Conservation (phyloP, 257 asterid species). For the Primulina huaijiensis region DNA sequence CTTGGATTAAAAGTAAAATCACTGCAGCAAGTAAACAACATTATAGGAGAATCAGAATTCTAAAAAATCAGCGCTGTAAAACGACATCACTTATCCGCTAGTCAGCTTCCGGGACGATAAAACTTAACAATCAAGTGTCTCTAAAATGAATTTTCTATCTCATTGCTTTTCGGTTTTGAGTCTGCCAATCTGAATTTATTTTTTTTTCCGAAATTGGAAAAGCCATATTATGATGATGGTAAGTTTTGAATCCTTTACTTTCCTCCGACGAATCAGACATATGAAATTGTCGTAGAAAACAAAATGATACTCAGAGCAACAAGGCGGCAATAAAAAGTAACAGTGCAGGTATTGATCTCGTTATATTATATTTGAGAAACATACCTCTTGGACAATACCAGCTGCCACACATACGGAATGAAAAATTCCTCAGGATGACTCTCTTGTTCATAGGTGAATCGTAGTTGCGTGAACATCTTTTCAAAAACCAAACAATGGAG, state of each 20-base stretch:
- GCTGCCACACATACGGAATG: slow-evolving; percentile 91
- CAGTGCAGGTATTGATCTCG: background rate
- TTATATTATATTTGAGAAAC: background rate
- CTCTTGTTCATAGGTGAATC: slow-evolving; percentile 93
- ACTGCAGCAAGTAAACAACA: slow-evolving; percentile 38
- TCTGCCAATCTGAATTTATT: background rate
- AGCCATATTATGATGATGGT: background rate
- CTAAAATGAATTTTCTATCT: no score
- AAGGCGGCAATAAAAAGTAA: background rate
- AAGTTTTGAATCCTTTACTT: background rate
- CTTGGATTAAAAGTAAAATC: slow-evolving; percentile 53
- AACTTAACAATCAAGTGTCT: background rate
- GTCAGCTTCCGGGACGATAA: background rate
- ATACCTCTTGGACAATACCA: slow-evolving; percentile 73
- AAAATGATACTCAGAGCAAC: background rate
- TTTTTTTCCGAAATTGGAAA: background rate
- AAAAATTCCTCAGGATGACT: slow-evolving; percentile 93
- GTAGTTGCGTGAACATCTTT: slow-evolving; percentile 75
- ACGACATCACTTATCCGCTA: no score
- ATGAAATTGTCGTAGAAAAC: background rate
- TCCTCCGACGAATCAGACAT: background rate
- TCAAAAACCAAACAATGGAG: slow-evolving; percentile 20
- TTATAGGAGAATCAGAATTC: background rate
- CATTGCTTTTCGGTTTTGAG: background rate
- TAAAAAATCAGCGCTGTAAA: background rate